phyloP scores from a whole-genome alignment of 208 protist genomes.

The Herpetomonas samuelpessoai region DNA sequence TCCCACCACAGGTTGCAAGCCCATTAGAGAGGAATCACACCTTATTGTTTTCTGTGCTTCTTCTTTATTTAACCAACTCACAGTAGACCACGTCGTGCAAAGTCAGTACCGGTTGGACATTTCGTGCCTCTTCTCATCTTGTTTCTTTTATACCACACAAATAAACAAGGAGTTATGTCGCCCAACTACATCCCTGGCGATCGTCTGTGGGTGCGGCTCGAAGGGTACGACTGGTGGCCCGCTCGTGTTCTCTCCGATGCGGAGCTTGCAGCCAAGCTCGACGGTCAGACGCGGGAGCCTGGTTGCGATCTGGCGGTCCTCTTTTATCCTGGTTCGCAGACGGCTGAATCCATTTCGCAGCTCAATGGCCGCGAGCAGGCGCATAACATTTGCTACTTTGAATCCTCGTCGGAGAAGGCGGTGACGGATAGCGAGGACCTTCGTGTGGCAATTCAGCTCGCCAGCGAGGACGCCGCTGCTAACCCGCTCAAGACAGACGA shows the following conservation, averaged over 20 bases:
- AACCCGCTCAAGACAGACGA: constrained; percentile 63
- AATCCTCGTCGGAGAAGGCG: constrained; percentile 83
- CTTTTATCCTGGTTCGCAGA: constrained; percentile 64
- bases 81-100: too few species aligned
- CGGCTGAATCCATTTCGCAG: constrained; percentile 40
- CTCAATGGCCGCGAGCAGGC: constrained; percentile 39
- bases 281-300: constrained; percentile 12
- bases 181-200: constrained; percentile 50
- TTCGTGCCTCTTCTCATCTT: too few species aligned
- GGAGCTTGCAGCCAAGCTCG: constrained; percentile 21
- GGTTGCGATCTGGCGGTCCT: constrained; percentile 53
- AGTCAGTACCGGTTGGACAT: too few species aligned
- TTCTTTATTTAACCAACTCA: too few species aligned
- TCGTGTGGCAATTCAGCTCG: constrained; percentile 51
- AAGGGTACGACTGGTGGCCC: constrained; percentile 83
- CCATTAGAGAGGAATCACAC: too few species aligned
- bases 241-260: constrained; percentile 61
- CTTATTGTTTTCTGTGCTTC: too few species aligned
- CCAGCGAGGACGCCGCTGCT: constrained; percentile 44
- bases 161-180: constrained; percentile 14
- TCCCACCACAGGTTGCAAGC: too few species aligned
- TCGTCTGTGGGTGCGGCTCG: constrained; percentile 82
- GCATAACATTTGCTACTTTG: constrained; percentile 69
- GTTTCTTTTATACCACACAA: constrained; percentile 4
- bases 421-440: constrained; percentile 66